Evolutionary conservation across 176 grass and related monocot species (phyloP).

Genomic region (Oryza australiensis): DNA sequence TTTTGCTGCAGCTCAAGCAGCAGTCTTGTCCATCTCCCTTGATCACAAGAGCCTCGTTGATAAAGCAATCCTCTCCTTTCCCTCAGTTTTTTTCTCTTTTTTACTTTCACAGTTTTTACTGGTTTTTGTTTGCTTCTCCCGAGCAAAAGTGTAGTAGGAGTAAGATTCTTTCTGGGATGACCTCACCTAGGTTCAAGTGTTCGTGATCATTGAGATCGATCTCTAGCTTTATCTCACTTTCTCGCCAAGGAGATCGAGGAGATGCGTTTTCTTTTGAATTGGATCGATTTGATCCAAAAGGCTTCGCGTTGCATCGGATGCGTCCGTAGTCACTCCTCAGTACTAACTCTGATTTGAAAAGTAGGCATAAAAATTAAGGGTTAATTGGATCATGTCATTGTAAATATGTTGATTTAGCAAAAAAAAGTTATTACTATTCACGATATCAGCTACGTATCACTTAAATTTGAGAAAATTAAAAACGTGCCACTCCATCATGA

Average conservation of each 20-base stretch:
- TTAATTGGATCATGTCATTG: no score
- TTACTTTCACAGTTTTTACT: slow-evolving; percentile 8
- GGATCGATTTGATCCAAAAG: slow-evolving; percentile 36
- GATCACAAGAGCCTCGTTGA: neutral
- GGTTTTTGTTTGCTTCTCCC: neutral
- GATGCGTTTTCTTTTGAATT: slow-evolving; percentile 29
- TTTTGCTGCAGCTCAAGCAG: neutral
- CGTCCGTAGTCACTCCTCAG: neutral
- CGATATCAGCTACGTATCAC: no score
- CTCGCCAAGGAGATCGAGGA: slow-evolving; percentile 2
- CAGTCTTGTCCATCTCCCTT: neutral
- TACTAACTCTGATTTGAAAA: slow-evolving; percentile 9
- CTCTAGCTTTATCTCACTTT: neutral
- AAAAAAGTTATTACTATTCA: no score
- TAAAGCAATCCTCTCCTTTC: neutral
- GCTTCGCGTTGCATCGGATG: slow-evolving; percentile 15
- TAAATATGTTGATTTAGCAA: no score
- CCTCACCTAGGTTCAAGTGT: neutral
- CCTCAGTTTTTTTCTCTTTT: neutral
- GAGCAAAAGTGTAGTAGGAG: neutral
- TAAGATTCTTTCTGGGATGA: slow-evolving; percentile 17
- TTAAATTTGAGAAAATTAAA: no score
- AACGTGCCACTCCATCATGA: no score
- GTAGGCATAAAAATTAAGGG: neutral
- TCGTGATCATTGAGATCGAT: slow-evolving; percentile 30